These are phyloP conservation scores for Hymenoscyphus fructigenus DNA, from an alignment of 2,329 filamentous ascomycete species.

Conservation along the genomic window DNA sequence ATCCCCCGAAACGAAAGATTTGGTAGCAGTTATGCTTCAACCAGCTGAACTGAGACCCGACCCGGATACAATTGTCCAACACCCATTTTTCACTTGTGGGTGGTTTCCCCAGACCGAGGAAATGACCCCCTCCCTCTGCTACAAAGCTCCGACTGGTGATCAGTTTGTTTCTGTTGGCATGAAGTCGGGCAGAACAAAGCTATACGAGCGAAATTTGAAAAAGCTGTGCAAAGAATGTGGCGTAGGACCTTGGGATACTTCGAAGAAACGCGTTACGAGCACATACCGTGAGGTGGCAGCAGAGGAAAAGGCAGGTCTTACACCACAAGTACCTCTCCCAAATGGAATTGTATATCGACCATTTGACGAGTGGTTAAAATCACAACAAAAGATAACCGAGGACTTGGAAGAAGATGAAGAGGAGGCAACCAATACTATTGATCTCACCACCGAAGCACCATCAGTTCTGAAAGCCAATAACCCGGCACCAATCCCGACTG, in stretches of 20 bases:
- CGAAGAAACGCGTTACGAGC: constrained; percentile 48
- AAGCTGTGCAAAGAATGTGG: constrained; percentile 58
- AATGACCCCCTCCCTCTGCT: constrained; percentile 58
- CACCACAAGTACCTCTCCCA: constrained; percentile 60
- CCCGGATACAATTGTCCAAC: constrained; percentile 75
- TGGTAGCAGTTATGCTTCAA: constrained; percentile 74
- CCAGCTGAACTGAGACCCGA: constrained; percentile 73
- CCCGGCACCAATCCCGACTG: constrained; percentile 35
- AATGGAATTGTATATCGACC: constrained; percentile 64
- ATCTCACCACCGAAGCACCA: constrained; percentile 15
- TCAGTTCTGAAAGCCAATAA: constrained; percentile 7
- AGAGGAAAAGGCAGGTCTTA: constrained; percentile 66
- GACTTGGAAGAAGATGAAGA: constrained; percentile 14
- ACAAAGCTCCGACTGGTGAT: constrained; percentile 55
- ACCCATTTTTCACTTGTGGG: constrained; percentile 75
- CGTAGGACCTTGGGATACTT: constrained; percentile 54
- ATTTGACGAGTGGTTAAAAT: constrained; percentile 59
- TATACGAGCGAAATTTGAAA: constrained; percentile 49
- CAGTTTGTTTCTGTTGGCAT: constrained; percentile 51
- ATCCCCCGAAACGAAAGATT: constrained; percentile 72
- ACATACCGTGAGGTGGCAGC: constrained; percentile 64
- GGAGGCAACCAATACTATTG: constrained; percentile 19
- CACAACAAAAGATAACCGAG: constrained; percentile 40
- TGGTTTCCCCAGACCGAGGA: constrained; percentile 66
- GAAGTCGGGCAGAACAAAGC: constrained; percentile 43